These are phyloP conservation scores for Apophysomyces variabilis DNA, from an alignment of 371 early-diverging fungal genomes.

Conservation along the genomic window DNA sequence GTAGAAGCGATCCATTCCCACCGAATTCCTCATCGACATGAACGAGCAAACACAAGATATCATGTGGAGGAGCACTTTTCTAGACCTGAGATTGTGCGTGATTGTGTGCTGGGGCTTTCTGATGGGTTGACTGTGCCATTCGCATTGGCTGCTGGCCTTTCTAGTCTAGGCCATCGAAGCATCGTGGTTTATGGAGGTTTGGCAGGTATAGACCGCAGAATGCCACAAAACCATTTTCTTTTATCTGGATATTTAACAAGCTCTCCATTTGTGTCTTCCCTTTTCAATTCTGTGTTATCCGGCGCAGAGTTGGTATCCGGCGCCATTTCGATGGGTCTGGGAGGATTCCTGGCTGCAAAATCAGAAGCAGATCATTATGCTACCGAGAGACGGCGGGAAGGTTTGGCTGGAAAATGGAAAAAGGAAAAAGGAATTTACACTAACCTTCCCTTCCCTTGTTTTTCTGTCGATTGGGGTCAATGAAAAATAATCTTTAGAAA, in stretches of 20 bases:
- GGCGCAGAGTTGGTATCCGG: slow-evolving; percentile 69
- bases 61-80: slow-evolving; percentile 70
- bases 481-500: slow-evolving; percentile 20
- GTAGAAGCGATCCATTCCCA: not conserved
- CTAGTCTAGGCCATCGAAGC: slow-evolving; percentile 57
- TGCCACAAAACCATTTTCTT: no score
- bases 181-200: slow-evolving; percentile 74
- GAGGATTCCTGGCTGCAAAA: slow-evolving; percentile 46
- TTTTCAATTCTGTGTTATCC: not conserved
- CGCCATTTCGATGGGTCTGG: slow-evolving; percentile 54
- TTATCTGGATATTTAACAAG: no score
- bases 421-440: not conserved
- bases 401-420: slow-evolving; percentile 10
- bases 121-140: slow-evolving; percentile 82
- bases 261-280: not conserved
- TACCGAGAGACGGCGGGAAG: slow-evolving; percentile 64
- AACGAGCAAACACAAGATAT: slow-evolving; percentile 29
- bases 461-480: no score
- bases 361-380: slow-evolving; percentile 68
- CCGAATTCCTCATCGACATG: slow-evolving; percentile 44
- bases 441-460: not conserved
- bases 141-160: slow-evolving; percentile 76
- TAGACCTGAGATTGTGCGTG: slow-evolving; percentile 68
- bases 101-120: slow-evolving; percentile 69
- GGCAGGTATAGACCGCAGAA: slow-evolving; percentile 46